Base-by-base conservation (phyloP, 768 basidiomycete genomes). In the Mrakia blollopis region DNA sequence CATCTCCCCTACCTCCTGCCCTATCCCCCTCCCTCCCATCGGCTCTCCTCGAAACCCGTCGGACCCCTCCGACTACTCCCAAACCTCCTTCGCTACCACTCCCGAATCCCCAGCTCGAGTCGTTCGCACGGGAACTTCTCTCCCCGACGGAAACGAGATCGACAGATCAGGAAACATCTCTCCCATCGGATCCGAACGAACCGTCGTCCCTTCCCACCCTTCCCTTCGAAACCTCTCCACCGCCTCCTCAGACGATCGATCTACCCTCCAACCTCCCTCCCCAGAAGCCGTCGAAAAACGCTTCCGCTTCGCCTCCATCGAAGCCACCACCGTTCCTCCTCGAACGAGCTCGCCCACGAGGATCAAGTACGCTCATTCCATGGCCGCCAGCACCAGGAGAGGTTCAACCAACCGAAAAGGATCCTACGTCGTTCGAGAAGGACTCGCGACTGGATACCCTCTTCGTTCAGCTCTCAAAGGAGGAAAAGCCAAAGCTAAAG, bases 391-490 rank as follows among this genome's bases (percentile, higher is more conserved):
- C 68, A 13, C 10, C 21, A 37, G 75, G 7, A 57, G 75, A 25
- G 41, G 68, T 18, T 68, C 54, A 18, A 37, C 65, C 37, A 21
- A n/a, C 35, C 9, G 65, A 6, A 21, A 39, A 16, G 35, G 35
- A 11, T 76, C 74, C 52, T 69, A 57, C 75, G 70, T 57, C 60
- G 44, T 37, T 37, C 47, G 37, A 1, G 60, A 54, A 18, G 54
- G 30, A 16, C n/a, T 37, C 75, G 41, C n/a, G n/a, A 57, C 75
- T 0, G 75, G 75, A 21, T 76, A 76, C 68, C 75, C 75, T 18
- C 57, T 76, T 28, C 52, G 75, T 21, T 76, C 75, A 13, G 75
- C 75, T 3, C 54, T 76, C 67, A 76, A 76, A 41, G 75, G 75
- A n/a, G 57, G 68, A 18, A 76, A 68, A 57, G 65, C 65, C 4